Evolutionary conservation across 352 stramenopile species (phyloP).

Genomic region (Thraustochytrium striatum): DNA sequence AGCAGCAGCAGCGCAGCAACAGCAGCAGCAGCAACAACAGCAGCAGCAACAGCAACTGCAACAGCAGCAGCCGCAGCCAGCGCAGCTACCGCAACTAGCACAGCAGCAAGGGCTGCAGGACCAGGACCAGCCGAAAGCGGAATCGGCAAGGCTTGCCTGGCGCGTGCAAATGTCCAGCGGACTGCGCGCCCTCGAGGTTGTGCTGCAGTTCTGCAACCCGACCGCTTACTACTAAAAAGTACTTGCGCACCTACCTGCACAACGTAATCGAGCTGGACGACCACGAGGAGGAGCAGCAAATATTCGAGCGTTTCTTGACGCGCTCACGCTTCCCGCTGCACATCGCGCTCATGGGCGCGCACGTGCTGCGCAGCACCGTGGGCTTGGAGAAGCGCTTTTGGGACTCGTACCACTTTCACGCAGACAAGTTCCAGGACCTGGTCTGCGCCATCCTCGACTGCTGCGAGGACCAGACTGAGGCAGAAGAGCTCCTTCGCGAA

Average conservation of each 20-base stretch:
- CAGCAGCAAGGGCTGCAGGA: too few species aligned
- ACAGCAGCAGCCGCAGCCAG: too few species aligned
- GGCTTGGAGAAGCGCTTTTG: slow-evolving; percentile 44
- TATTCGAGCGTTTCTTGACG: neutral
- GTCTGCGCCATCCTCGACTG: slow-evolving; percentile 44
- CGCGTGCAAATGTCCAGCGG: neutral
- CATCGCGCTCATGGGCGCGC: slow-evolving; percentile 45
- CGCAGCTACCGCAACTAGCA: too few species aligned
- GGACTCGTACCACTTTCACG: slow-evolving; percentile 38
- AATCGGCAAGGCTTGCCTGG: neutral
- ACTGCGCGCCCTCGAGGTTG: slow-evolving; percentile 23
- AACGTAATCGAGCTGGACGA: slow-evolving; percentile 41
- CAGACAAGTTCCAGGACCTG: slow-evolving; percentile 26
- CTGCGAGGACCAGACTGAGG: slow-evolving; percentile 46
- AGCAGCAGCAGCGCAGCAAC: too few species aligned
- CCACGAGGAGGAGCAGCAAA: neutral
- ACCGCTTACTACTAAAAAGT: slow-evolving; percentile 37
- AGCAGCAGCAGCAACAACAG: too few species aligned
- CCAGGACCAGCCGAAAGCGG: too few species aligned
- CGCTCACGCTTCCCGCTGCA: slow-evolving; percentile 40
- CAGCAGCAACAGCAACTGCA: too few species aligned
- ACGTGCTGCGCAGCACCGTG: slow-evolving; percentile 32
- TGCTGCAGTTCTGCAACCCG: slow-evolving; percentile 47
- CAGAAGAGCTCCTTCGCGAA: slow-evolving; percentile 42
- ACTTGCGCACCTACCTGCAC: slow-evolving; percentile 33